Base-by-base conservation (phyloP, 2,329 filamentous ascomycete genomes). In the Claviceps citrina region DNA sequence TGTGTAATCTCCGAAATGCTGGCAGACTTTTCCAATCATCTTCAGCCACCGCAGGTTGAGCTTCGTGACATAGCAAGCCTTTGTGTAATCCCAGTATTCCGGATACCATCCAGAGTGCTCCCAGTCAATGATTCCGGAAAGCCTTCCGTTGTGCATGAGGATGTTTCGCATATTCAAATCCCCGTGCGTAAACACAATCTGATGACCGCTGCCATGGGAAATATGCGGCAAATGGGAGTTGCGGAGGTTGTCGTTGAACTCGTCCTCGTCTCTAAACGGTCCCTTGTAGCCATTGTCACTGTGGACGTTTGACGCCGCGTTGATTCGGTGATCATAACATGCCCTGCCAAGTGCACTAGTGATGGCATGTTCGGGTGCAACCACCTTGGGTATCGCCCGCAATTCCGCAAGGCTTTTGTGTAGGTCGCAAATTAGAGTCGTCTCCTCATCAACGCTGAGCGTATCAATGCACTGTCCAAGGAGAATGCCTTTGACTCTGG, bases 181-280 rank as follows among this genome's bases (percentile, higher is more conserved):
- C 3, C 53, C 51, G 18, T 73, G 68, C 1, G 66, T 67, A 41
- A 72, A 66, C 1, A 64, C 55, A 13, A 49, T 43, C 0, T n/a
- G 10, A 19, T 49, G 42, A 3, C 38, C 40, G 12, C 15, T 34
- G 9, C 10, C 6, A 4, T 46, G 43, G 9, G 28, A 28, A 15
- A 41, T 28, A 31, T 16, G 9, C 5, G 42, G 43, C 3, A 47
- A 18, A 1, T 32, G 33, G 0, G 9, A 9, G 1, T 33, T n/a
- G 4, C 16, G 28, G 0, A 44, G 40, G 18, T 1, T 31, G 8
- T 40, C 2, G n/a, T 47, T 46, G 16, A 49, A 50, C 13, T 49
- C 43, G 2, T 41, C 36, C 30, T 45, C 44, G 4, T 30, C 8
- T 2, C 1, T 26, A 8, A 47, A 50, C 0, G 47, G 45, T 5